Evolutionary conservation across 371 early-diverging fungal genomes (phyloP).

Genomic region (Capniomyces stellatus): DNA sequence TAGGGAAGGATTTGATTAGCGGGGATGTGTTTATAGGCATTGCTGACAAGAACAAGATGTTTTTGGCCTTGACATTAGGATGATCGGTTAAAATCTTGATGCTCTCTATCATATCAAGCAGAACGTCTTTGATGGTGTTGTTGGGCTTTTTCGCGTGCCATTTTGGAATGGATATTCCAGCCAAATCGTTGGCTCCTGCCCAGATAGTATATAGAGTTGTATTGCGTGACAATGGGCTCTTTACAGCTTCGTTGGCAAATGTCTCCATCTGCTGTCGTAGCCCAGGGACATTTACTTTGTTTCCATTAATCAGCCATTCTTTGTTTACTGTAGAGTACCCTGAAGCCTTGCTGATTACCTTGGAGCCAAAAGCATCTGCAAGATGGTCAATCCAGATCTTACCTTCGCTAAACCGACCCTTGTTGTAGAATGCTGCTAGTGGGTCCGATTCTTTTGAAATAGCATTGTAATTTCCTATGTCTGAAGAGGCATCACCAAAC

Average conservation of each 20-base stretch:
- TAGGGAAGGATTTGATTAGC: neutral
- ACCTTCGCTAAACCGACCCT: conserved; percentile 6
- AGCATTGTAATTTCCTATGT: neutral
- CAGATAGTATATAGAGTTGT: neutral
- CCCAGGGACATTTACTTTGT: neutral
- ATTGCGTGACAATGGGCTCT: neutral
- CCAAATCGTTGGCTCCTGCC: neutral
- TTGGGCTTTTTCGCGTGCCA: neutral
- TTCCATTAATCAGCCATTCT: neutral
- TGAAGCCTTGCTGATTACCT: conserved; percentile 7
- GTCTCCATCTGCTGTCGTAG: neutral
- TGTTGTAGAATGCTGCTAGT: neutral
- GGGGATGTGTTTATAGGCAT: conserved; percentile 1
- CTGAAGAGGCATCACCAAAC: neutral
- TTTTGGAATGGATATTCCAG: neutral
- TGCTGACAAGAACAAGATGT: conserved; percentile 5
- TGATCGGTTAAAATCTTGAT: neutral
- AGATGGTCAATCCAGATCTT: conserved; percentile 14
- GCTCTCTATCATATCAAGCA: neutral
- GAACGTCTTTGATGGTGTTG: neutral
- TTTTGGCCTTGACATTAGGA: conserved; percentile 1
- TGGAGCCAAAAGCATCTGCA: conserved; percentile 9
- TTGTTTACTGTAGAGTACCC: conserved; percentile 2
- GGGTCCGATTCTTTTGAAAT: neutral
- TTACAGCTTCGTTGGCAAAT: neutral